These are phyloP conservation scores for Rhinocladiella mackenziei DNA, from an alignment of 2,329 filamentous ascomycete species.

Conservation along the genomic window DNA sequence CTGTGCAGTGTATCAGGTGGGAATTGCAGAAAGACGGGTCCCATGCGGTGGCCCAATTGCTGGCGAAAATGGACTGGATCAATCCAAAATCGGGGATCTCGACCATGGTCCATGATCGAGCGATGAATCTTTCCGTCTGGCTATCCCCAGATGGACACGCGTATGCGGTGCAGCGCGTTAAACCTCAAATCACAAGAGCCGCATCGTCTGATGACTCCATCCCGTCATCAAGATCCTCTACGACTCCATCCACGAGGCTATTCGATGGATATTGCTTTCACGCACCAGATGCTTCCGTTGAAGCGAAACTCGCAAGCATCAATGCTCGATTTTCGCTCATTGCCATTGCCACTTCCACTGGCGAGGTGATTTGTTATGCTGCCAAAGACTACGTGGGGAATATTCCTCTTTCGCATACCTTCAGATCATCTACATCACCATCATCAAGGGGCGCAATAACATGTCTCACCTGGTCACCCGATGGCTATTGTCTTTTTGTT, in stretches of 20 bases:
- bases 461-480: slow-evolving; percentile 80
- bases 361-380: slow-evolving; percentile 81
- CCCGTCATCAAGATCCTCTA: slow-evolving; percentile 33
- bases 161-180: slow-evolving; percentile 78
- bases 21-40: slow-evolving; percentile 73
- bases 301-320: slow-evolving; percentile 72
- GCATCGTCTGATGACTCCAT: slow-evolving; percentile 37
- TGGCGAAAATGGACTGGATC: slow-evolving; percentile 83
- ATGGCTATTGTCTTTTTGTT: slow-evolving; percentile 93
- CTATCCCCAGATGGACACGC: slow-evolving; percentile 80
- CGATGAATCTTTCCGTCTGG: slow-evolving; percentile 95
- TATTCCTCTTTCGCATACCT: slow-evolving; percentile 77
- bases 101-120: slow-evolving; percentile 89
- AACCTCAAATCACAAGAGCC: slow-evolving; percentile 38
- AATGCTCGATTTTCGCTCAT: slow-evolving; percentile 94
- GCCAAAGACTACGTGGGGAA: slow-evolving; percentile 92
- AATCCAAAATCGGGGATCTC: slow-evolving; percentile 70
- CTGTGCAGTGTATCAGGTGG: slow-evolving; percentile 97
- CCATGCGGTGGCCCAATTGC: slow-evolving; percentile 85
- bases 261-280: slow-evolving; percentile 95
- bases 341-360: slow-evolving; percentile 76
- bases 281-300: slow-evolving; percentile 56
- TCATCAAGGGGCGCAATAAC: slow-evolving; percentile 66
- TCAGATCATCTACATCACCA: slow-evolving; percentile 65
- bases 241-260: slow-evolving; percentile 52